Conservation (phyloP, 73 alveolate species). For the Paramecium octaurelia region DNA sequence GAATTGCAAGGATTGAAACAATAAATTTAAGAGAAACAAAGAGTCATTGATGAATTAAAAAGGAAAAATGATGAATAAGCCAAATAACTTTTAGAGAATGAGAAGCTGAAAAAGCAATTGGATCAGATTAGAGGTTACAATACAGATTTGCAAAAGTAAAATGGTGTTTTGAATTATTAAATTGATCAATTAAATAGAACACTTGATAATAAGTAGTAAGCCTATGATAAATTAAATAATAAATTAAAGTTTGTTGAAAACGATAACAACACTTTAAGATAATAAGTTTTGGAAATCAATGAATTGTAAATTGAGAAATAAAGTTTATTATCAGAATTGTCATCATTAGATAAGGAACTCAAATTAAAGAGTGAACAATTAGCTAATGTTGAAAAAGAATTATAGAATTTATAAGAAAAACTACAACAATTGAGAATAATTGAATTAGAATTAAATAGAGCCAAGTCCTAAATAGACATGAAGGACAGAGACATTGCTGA, state of each 20-base stretch:
- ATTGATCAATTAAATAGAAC: constrained; percentile 1
- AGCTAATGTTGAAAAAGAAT: neutral
- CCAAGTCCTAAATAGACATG: neutral
- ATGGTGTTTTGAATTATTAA: neutral
- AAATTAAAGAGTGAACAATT: neutral
- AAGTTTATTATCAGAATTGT: neutral
- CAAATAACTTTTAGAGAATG: neutral
- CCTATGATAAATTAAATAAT: neutral
- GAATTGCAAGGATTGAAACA: neutral
- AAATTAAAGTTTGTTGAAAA: neutral
- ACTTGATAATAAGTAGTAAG: neutral
- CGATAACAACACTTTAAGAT: neutral
- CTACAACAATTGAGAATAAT: neutral
- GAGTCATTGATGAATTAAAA: constrained; percentile 16
- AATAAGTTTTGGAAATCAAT: neutral
- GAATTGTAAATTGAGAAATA: neutral
- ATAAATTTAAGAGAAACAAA: neutral
- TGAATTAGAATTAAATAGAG: neutral
- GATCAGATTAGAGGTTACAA: neutral
- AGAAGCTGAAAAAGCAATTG: neutral
- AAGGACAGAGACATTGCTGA: constrained; percentile 1
- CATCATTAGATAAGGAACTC: neutral
- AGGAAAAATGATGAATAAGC: neutral
- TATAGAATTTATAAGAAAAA: neutral
- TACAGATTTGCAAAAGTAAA: neutral